These are phyloP conservation scores for Glutinoglossum americanum DNA, from an alignment of 495 filamentous ascomycete species.

Conservation along the genomic window DNA sequence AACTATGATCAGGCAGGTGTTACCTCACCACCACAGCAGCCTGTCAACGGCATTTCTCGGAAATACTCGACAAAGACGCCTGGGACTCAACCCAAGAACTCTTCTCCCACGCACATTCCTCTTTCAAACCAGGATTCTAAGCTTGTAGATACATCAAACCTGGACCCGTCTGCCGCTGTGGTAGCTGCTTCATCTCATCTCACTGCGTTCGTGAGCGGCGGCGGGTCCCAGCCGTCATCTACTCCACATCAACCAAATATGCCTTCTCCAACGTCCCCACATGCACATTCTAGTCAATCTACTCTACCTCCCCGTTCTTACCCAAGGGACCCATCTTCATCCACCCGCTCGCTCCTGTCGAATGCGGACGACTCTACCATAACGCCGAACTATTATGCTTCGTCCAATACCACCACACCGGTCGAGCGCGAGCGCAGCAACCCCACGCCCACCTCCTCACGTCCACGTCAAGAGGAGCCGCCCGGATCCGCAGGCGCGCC, in stretches of 20 bases:
- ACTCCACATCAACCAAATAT: constrained; percentile 45
- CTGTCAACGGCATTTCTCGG: constrained; percentile 36
- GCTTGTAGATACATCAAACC: constrained; percentile 26
- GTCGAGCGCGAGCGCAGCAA: constrained; percentile 17
- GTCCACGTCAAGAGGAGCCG: constrained; percentile 10
- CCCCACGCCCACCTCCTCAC: constrained; percentile 21
- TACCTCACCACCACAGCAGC: constrained; percentile 27
- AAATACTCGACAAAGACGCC: constrained; percentile 74
- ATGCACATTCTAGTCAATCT: constrained; percentile 18
- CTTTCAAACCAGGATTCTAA: constrained; percentile 30
- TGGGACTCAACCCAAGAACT: constrained; percentile 57
- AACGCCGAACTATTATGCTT: constrained; percentile 11
- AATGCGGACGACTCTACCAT: constrained; percentile 8
- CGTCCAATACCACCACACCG: constrained; percentile 1
- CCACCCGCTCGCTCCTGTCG: not conserved
- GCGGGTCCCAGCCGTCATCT: constrained; percentile 19
- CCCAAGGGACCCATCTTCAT: constrained; percentile 14
- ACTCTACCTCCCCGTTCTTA: constrained; percentile 29
- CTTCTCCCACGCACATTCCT: constrained; percentile 55
- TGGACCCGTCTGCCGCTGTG: constrained; percentile 44
- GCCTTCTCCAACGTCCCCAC: constrained; percentile 69
- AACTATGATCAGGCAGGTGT: constrained; percentile 21
- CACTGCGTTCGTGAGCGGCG: constrained; percentile 47
- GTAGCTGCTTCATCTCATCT: constrained; percentile 58
- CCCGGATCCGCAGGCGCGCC: constrained; percentile 12